phyloP scores from a whole-genome alignment of 2,329 filamentous ascomycete genomes.

The Diaporthe vexans region DNA sequence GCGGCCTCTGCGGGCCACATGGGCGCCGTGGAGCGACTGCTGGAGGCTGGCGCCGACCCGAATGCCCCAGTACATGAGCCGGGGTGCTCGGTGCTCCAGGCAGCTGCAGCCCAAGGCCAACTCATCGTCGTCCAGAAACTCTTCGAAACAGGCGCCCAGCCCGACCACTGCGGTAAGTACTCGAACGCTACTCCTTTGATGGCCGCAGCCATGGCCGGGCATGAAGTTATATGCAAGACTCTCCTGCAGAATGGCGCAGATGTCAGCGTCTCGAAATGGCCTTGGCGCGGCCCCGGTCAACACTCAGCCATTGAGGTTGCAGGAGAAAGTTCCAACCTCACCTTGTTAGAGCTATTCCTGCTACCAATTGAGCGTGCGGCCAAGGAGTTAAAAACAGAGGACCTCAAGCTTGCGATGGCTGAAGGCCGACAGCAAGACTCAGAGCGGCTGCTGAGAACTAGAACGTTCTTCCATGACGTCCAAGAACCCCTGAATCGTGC shows the following conservation, averaged over 20 bases:
- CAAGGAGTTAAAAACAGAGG: not conserved
- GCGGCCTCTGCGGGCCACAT: not conserved
- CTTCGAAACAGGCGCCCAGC: not conserved
- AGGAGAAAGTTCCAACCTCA: not conserved
- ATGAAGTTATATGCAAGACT: not conserved
- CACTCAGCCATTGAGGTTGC: not conserved
- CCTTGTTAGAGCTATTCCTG: not conserved
- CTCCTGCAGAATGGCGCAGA: not conserved
- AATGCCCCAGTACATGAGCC: not conserved
- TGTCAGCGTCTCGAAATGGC: not conserved
- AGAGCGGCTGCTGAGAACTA: not conserved
- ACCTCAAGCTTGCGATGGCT: not conserved
- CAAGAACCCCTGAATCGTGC: not conserved
- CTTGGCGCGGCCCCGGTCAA: too few relatives aligned
- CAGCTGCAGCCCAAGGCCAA: not conserved
- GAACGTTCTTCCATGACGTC: not conserved
- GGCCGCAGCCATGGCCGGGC: not conserved
- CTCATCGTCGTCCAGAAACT: not conserved
- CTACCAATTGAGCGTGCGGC: not conserved
- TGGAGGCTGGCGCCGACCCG: not conserved
- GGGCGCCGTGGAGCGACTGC: not conserved
- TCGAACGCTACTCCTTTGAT: not conserved
- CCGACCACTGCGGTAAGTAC: not conserved
- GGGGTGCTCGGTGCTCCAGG: not conserved
- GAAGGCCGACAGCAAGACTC: not conserved